Evolutionary conservation across 2,329 filamentous ascomycete genomes (phyloP), one percentile per base, ranked within the genome.

Genomic region (Septoria petroselini): DNA sequence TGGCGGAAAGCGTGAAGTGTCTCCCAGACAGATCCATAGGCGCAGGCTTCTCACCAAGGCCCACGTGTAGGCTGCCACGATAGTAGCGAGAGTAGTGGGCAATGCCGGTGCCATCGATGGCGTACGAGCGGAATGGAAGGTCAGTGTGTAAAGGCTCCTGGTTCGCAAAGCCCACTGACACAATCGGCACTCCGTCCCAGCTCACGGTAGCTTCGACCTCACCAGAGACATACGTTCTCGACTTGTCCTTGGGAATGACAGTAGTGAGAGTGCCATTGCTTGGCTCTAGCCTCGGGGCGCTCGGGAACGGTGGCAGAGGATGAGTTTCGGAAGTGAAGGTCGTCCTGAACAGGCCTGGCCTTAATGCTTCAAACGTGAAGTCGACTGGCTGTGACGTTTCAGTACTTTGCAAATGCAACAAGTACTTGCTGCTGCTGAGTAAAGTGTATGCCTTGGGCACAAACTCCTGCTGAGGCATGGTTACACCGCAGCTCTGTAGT

Each of bases 11-110:
- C 19, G 77, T 75, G 64, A 88, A 88, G 19, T 79, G 74, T 0
- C 85, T 76, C 25, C 82, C 83, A 0, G 77, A 82, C 1, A 89
- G 73, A 60, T 88, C 80, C 82, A 88, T 86, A 0, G 85, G 85
- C 0, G 83, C 84, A 4, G 82, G 75, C 64, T 88, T 88, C 64
- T 88, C 85, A 3, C 85, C 85, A 0, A 88, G 72, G 0, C 85
- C 85, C 14, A 86, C 78, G 58, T 88, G 82, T 0, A 88, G 73
- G 0, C 80, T 83, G 15, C 77, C 73, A 12, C 76, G 71, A 54
- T 83, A 79, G 64, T 85, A 84, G 11, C 73, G 68, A 0, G 80
- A 81, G 62, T 87, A 87, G 60, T 86, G 82, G 0, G 82, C 77
- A 15, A 86, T 69, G 1, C 84, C 84, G 0, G 70, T 65, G 0